Base-by-base conservation (phyloP, 495 filamentous ascomycete genomes). In the Penicillium salamii region DNA sequence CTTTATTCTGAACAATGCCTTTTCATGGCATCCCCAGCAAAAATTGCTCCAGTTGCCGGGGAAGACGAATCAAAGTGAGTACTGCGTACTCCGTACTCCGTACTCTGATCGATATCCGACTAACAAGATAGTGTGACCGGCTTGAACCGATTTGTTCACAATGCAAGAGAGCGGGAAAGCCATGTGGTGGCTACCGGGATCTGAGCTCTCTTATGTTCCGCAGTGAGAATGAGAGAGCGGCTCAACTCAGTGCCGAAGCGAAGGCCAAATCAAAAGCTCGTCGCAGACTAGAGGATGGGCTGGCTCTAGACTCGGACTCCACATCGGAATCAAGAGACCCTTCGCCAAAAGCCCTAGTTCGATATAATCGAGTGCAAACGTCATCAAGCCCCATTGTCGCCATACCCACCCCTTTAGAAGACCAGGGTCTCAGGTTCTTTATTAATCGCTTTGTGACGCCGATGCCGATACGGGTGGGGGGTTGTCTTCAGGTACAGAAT, bases 141-240 rank as follows among this genome's bases (percentile, higher is more conserved):
- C 37, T 54, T n/a, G 47, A 57, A 1, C 59, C 59, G 6, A 38
- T 54, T 31, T 63, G 59, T 34, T 59, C 59, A 17, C 59, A 62
- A 36, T 62, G 56, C 48, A 59, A 34, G 15, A 51, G 56, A 39
- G 56, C 46, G 40, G 56, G 50, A 28, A 62, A 62, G 15, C 8
- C 39, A 41, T 62, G 59, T 33, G 59, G 59, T 34, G 59, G 59
- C 35, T 62, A 62, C 47, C 56, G 43, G 18, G 59, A 62, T 17
- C 24, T 62, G 7, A 39, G 49, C 23, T 38, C 56, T 23, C n/a
- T 57, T 2, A 11, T 62, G 33, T 62, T 62, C 44, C 56, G 59
- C 14, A 38, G 54, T 24, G 59, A 62, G 42, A 62, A 55, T 31
- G 59, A 56, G 15, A 62, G 49, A 32, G 49, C 59, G 21, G 53